phyloP scores from a whole-genome alignment of 192 early-diverging fungal species.

The Coemansia erecta region DNA sequence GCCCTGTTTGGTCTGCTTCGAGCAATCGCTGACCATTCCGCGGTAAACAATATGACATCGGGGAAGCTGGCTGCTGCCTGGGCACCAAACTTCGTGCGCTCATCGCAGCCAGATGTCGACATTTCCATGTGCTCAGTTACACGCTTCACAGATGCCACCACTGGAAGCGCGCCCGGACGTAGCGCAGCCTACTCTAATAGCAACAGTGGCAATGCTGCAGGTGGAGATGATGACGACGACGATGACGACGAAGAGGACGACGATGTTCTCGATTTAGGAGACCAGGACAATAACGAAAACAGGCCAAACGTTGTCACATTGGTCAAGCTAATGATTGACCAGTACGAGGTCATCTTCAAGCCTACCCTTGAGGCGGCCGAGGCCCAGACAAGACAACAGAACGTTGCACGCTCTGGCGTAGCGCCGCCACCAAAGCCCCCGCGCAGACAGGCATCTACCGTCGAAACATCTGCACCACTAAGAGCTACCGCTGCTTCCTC shows the following conservation, averaged over 20 bases:
- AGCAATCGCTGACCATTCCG: slow-evolving; percentile 64
- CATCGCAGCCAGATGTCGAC: slow-evolving; percentile 50
- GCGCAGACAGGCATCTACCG: slow-evolving; percentile 10
- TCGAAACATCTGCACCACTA: neutral
- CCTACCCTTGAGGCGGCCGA: slow-evolving; percentile 50
- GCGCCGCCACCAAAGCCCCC: slow-evolving; percentile 41
- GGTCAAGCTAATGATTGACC: slow-evolving; percentile 48
- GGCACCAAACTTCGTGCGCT: slow-evolving; percentile 80
- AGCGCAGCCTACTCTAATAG: neutral
- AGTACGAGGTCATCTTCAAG: slow-evolving; percentile 49
- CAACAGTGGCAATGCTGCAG: slow-evolving; percentile 7
- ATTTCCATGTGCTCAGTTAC: slow-evolving; percentile 53
- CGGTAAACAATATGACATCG: slow-evolving; percentile 80
- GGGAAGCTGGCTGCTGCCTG: slow-evolving; percentile 81
- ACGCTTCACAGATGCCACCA: slow-evolving; percentile 24
- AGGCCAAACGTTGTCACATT: slow-evolving; percentile 48
- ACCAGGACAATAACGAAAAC: slow-evolving; percentile 25
- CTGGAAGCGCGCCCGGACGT: neutral
- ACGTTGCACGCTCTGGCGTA: neutral
- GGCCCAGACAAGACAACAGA: slow-evolving; percentile 33
- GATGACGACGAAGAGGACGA: slow-evolving; percentile 27
- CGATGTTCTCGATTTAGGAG: slow-evolving; percentile 22
- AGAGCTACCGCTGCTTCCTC: neutral
- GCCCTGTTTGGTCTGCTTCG: slow-evolving; percentile 72
- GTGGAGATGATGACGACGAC: slow-evolving; percentile 6